Percentiles rank a stretch among this genome's conserved stretches.
Evolutionary conservation across 805 yeast genomes (phyloP).

Genomic region (Saturnispora halmiae): DNA sequence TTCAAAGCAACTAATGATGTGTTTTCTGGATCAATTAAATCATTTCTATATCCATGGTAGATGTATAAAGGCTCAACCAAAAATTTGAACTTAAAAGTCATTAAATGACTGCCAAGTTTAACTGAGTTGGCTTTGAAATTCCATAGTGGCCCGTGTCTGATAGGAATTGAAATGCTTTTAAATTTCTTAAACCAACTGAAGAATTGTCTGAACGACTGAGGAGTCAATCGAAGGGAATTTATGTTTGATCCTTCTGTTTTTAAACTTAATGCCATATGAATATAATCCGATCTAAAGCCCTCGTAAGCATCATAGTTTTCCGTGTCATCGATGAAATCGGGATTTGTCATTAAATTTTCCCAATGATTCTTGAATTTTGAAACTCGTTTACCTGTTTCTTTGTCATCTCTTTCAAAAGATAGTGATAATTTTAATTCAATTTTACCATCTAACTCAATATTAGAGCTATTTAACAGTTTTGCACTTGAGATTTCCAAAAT

Average conservation of each 20-base stretch:
- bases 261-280: slow-evolving; percentile 60
- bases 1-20: slow-evolving; percentile 56
- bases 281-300: slow-evolving; percentile 68
- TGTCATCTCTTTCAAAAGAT: slow-evolving; percentile 39
- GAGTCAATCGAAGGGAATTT: slow-evolving; percentile 69
- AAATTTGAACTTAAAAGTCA: slow-evolving; percentile 69
- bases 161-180: slow-evolving; percentile 65
- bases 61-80: slow-evolving; percentile 61
- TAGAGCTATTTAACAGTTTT: slow-evolving; percentile 39
- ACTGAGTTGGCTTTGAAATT: slow-evolving; percentile 43
- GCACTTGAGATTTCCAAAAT: slow-evolving; percentile 5
- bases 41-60: slow-evolving; percentile 56
- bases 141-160: slow-evolving; percentile 65
- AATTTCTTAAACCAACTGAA: slow-evolving; percentile 78
- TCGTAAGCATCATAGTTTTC: slow-evolving; percentile 62
- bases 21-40: slow-evolving; percentile 32
- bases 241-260: slow-evolving; percentile 27
- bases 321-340: slow-evolving; percentile 37
- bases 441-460: slow-evolving; percentile 52
- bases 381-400: slow-evolving; percentile 29
- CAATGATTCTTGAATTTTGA: slow-evolving; percentile 47
- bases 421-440: slow-evolving; percentile 51
- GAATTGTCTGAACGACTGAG: slow-evolving; percentile 55
- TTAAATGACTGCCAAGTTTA: slow-evolving; percentile 67
- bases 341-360: slow-evolving; percentile 44